Evolutionary conservation across 1,139 yeast genomes (phyloP).

Genomic region (Lodderomyces beijingensis): DNA sequence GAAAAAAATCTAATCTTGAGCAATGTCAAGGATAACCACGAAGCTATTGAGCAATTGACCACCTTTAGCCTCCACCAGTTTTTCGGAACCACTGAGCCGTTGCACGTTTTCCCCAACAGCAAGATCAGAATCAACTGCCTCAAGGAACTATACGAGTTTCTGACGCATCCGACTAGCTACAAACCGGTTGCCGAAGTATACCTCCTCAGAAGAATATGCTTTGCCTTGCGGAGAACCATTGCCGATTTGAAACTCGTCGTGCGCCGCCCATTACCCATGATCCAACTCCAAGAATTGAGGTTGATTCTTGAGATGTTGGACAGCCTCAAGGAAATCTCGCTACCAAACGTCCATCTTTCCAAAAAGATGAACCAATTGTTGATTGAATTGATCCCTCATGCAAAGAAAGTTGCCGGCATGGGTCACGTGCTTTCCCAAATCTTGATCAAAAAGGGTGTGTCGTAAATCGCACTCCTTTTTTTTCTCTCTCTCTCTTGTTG

Average conservation of each 20-base stretch:
- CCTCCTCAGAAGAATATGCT: conserved; percentile 28
- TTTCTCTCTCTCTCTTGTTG: too few relatives aligned
- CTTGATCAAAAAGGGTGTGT: too few relatives aligned
- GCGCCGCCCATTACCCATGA: conserved; percentile 31
- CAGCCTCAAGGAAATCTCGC: conserved; percentile 6
- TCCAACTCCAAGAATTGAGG: conserved; percentile 32
- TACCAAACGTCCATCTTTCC: conserved; percentile 9
- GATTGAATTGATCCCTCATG: conserved; percentile 24
- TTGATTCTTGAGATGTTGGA: conserved; percentile 25
- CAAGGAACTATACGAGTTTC: conserved; percentile 26
- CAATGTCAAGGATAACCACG: conserved; percentile 9
- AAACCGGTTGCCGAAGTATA: conserved; percentile 19
- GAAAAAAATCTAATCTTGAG: conserved; percentile 6
- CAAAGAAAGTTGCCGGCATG: conserved; percentile 18
- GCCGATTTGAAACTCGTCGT: conserved; percentile 29
- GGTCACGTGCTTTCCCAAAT: not conserved
- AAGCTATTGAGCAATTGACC: conserved; percentile 16
- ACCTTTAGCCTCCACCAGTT: conserved; percentile 23
- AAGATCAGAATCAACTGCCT: conserved; percentile 30
- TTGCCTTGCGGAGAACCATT: conserved; percentile 32
- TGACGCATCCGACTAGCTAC: conserved; percentile 13
- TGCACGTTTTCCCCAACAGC: conserved; percentile 20
- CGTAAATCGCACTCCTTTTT: too few relatives aligned
- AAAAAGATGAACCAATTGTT: conserved; percentile 19
- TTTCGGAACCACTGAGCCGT: conserved; percentile 32